Evolutionary conservation across 257 asterid species (phyloP), one percentile per base, ranked within the genome.

Genomic region (Cinchona pubescens): DNA sequence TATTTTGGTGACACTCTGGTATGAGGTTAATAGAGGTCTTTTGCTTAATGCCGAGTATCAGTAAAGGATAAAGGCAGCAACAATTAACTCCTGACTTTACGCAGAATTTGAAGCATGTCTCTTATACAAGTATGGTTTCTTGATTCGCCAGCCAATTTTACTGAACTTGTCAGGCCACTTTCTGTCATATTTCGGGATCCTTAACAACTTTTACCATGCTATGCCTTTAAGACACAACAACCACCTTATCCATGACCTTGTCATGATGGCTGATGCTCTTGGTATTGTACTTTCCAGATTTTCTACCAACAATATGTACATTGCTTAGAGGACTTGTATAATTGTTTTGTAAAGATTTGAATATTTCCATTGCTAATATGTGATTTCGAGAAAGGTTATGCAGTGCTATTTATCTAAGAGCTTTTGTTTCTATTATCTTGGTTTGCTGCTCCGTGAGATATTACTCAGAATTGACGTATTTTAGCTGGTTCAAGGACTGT

Each of bases 271-370:
- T 23, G 58, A 38, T 37, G 34, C 19, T 72, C 34, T 56, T 16
- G 67, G 56, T 72, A 58, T 35, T 56, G 29, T 56, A 15, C 58
- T 12, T 73, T 42, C n/a, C 61, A 51, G 43, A 43, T 60, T 70
- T 73, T 60, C 8, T 27, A 32, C 21, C 4, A 4, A 56, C 13
- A 49, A n/a, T 5, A 21, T 25, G 15, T 56, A 56, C 42, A 38
- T 70, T 51, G 19, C 30, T 51, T 35, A 15, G 60, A 43, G 60
- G 27, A 60, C 77, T 61, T 42, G 7, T 10, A 12, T n/a, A 10
- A 34, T 45, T 34, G 4, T 45, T 32, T 0, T 45, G 34, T 73
- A 60, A 74, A 62, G n/a, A 45, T 74, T 67, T 46, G 56, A 62
- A 45, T 73, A 29, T 14, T 21, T 30, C 10, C 1, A 46, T 32